A percentile compares a stretch with the other conserved stretches of the same genome.
Conservation (phyloP, 164 flowering plant species). For the Berberis thunbergii region DNA sequence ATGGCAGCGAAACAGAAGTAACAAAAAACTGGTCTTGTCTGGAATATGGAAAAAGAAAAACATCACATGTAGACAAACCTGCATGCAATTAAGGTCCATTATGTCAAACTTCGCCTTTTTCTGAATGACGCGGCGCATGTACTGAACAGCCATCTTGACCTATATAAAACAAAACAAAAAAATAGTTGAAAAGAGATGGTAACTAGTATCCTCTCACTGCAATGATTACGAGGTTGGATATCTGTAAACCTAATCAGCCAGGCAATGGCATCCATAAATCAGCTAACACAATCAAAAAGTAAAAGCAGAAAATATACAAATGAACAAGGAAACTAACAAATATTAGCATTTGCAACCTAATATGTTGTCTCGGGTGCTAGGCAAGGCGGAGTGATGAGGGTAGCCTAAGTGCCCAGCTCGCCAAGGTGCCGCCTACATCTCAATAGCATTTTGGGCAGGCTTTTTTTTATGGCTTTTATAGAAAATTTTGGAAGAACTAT, state of each 20-base stretch:
- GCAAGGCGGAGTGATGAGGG: too few species aligned
- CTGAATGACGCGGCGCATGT: conserved; percentile 82
- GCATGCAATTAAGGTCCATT: not conserved
- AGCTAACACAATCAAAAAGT: not conserved
- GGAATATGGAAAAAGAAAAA: not conserved
- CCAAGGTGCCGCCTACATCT: too few species aligned
- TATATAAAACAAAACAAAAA: conserved; percentile 12
- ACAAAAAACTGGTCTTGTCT: not conserved
- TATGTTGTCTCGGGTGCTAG: too few species aligned
- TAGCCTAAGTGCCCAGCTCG: too few species aligned
- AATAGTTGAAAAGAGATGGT: not conserved
- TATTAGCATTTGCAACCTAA: too few species aligned
- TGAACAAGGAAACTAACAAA: too few species aligned
- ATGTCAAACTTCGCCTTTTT: conserved; percentile 92
- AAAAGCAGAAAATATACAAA: too few species aligned
- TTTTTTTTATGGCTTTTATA: too few species aligned
- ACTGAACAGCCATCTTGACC: conserved; percentile 90
- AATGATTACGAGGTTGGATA: not conserved
- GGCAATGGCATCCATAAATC: not conserved
- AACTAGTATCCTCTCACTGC: not conserved
- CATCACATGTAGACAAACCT: not conserved
- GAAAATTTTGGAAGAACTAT: too few species aligned
- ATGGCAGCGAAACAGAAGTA: not conserved
- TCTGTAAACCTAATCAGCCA: not conserved
- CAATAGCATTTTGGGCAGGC: too few species aligned